Base-by-base conservation (phyloP, 2,329 filamentous ascomycete genomes). In the Escovopsis sp. region DNA sequence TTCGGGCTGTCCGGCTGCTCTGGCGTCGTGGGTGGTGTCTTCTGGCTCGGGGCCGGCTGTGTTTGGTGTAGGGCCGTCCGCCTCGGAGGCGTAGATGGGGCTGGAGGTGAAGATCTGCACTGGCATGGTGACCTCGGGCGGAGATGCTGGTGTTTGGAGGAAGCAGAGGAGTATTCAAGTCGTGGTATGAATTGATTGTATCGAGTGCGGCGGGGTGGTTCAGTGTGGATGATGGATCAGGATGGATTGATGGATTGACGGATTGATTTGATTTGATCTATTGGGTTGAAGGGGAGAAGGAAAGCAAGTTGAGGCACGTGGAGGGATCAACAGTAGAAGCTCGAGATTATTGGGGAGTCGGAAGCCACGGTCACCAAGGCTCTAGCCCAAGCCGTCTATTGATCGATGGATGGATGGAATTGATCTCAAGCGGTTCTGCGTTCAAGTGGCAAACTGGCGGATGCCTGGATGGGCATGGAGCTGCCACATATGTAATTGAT, bases 41-140 rank as follows among this genome's bases (percentile, higher is more conserved):
- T 40, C 34, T 2, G 47, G 41, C 12, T 50, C 50, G 41, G 57
- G 45, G 7, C 50, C 45, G 33, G 55, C 56, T 13, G 69, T 74
- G 48, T 70, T 57, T 25, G 70, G 65, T 15, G 69, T 71, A 35
- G 60, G 53, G 29, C 63, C 70, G 13, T 63, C 62, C 39, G 72
- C 63, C 58, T 75, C 77, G 44, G 68, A 61, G 32, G 71, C 68
- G 50, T 64, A 71, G 56, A 79, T 76, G 37, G 76, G 75, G 54
- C 72, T 76, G 42, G 70, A 57, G 31, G 66, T 70, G 57, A 76
- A 75, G 35, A 79, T 67, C 38, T 69, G 71, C 46, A 80, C 68
- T 39, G 74, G 66, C 75, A 79, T 79, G n/a, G 37, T 61, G 52
- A 44, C 15, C 29, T 15, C 20, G 20, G 24, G 27, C 8, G 27